Evolutionary conservation across 2,329 filamentous ascomycete genomes (phyloP).

Genomic region (Talaromyces sp.): DNA sequence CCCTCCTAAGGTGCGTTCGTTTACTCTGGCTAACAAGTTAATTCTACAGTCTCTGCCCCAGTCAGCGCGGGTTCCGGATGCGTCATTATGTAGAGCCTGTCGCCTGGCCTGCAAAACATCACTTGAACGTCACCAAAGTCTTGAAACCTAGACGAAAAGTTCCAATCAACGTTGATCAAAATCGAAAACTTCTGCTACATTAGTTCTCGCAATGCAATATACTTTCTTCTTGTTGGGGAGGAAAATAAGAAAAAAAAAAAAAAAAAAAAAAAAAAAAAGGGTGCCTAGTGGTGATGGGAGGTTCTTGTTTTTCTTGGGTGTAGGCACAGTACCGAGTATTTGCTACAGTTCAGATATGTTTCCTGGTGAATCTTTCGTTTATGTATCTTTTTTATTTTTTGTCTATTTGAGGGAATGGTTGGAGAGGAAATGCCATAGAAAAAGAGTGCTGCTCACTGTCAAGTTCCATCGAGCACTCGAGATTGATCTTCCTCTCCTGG

Average conservation of each 20-base stretch:
- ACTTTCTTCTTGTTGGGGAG: not conserved
- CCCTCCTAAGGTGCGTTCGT: not conserved
- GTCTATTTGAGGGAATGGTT: not conserved
- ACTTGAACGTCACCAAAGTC: not conserved
- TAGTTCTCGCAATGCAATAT: not conserved
- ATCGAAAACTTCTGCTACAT: not conserved
- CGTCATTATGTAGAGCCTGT: slow-evolving; percentile 7
- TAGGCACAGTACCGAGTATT: not conserved
- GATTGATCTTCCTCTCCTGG: not conserved
- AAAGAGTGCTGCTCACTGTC: not conserved
- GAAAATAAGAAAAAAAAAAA: too few relatives aligned
- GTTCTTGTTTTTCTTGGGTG: too few relatives aligned
- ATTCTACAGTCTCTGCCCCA: not conserved
- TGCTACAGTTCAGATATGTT: not conserved
- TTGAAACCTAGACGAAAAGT: not conserved
- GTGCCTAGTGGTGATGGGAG: too few relatives aligned
- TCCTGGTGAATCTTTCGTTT: not conserved
- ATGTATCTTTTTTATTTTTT: not conserved
- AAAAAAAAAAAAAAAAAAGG: too few relatives aligned
- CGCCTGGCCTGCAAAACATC: not conserved
- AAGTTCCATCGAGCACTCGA: not conserved
- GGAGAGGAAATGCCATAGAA: not conserved
- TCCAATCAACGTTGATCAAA: not conserved
- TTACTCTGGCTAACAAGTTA: not conserved
- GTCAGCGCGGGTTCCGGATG: not conserved